Base-by-base conservation (phyloP, 140 eudicot species). In the Ambrosia hybrid region DNA sequence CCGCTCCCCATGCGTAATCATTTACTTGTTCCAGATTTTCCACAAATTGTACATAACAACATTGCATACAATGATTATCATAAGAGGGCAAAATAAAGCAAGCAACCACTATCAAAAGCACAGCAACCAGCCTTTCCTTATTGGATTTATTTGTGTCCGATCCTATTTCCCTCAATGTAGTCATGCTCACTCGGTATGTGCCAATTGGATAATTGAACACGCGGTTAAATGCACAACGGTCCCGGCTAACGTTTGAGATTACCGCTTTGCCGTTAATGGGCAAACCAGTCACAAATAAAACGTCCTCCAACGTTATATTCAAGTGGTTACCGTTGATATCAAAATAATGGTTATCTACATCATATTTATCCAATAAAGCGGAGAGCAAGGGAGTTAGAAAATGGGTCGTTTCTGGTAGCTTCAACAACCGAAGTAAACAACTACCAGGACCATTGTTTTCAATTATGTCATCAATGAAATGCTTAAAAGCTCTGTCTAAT, bases 1-100 rank as follows among this genome's bases (percentile, higher is more conserved):
- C 63, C n/a, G 64, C 52, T 70, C 64, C 51, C 51, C 52, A 70
- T 11, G 36, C 36, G 6, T 70, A 70, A 70, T 7, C 30, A 55
- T 70, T 10, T 34, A 70, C 74, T 12, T 36, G 1, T 14, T 68
- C 73, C 12, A 68, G 5, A 4, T 26, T 5, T 49, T 68, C 48
- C 59, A 68, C 73, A 68, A 68, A 68, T 30, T 68, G 48, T 4
- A 68, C 62, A 21, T 9, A 30, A 26, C 12, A 15, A 26, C 9
- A 12, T 1, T 51, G 46, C 9, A 49, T 2, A 0, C 2, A 5
- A 30, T 3, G 7, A 39, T 39, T 6, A 39, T 39, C 45, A 39
- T 6, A 39, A 5, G 7, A 5, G 45, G 6, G 45, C 5, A 6
- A 4, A 39, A 39, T 6, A 39, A 39, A 39, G 45, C 45, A 39